Base-by-base conservation (phyloP, 306 rosid genomes). In the Castanopsis chinensis region DNA sequence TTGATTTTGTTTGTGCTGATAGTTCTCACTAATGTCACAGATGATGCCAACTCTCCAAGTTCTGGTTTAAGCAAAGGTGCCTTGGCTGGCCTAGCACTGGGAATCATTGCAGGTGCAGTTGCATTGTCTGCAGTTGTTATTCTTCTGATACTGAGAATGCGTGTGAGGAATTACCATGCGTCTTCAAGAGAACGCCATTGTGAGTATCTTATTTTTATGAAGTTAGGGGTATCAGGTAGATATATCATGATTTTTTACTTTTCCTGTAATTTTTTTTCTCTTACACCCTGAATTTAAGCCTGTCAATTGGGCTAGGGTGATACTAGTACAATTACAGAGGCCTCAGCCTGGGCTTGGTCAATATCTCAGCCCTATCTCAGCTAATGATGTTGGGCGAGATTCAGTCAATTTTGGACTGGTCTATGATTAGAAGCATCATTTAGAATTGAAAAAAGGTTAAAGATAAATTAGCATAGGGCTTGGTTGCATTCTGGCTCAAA, bases 51-150 rank as follows among this genome's bases (percentile, higher is more conserved):
- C 20, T 17, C 70, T 30, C 5, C 45, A 4, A 32, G 45, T 7
- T 35, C 72, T 35, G 2, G 27, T 67, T 67, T 67, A 35, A 67
- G 72, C 52, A 67, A 67, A 30, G 72, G 72, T 7, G 72, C 72
- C 35, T n/a, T 67, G 28, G 72, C 52, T 67, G 72, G 72, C 51
- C 37, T 67, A 67, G 17, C 35, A 67, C 3, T 67, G 72, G 72
- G 72, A 3, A n/a, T 49, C 72, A 35, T 67, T 33, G 72, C 27
- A 1, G 52, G 27, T 35, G 72, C 52, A n/a, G 72, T 67, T 33
- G 3, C 72, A 2, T 18, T 67, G 52, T 67, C 72, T 1, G 72
- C 52, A 67, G 27, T 67, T 67, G 72, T 67, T n/a, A 14, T 52
- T 67, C 51, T 67, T 33, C 27, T 67, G 15, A 67, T 67, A 67